Evolutionary conservation across 2,329 filamentous ascomycete genomes (phyloP).

Genomic region (Falciphora oryzae): DNA sequence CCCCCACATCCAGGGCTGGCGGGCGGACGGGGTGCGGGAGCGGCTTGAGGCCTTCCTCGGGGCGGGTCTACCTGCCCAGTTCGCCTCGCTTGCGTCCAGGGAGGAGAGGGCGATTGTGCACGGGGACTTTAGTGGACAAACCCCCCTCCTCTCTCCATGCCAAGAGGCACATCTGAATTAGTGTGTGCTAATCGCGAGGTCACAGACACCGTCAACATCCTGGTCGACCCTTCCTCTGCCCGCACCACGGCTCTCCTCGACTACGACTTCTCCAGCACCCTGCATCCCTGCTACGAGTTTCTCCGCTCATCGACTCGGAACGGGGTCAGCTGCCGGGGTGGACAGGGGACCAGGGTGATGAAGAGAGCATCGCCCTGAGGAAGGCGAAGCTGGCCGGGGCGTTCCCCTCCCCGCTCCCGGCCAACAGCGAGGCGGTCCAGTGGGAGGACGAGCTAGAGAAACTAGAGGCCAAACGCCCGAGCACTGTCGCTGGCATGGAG

Average conservation of each 20-base stretch:
- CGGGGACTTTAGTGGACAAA: slow-evolving; percentile 23
- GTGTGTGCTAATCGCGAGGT: not conserved
- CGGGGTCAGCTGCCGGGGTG: slow-evolving; percentile 12
- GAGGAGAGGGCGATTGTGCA: slow-evolving; percentile 22
- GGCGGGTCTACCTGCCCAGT: slow-evolving; percentile 19
- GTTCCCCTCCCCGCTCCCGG: slow-evolving; percentile 11
- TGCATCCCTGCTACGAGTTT: slow-evolving; percentile 14
- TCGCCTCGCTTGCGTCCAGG: slow-evolving; percentile 16
- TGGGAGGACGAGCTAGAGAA: slow-evolving; percentile 14
- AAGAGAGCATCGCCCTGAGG: slow-evolving; percentile 3
- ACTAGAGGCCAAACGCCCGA: not conserved
- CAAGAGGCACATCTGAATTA: not conserved
- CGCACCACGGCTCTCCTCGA: slow-evolving; percentile 23
- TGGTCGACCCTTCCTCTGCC: slow-evolving; percentile 20
- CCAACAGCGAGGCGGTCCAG: slow-evolving; percentile 11
- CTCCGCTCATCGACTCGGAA: slow-evolving; percentile 11
- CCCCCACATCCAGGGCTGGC: slow-evolving; percentile 25
- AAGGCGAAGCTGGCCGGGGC: not conserved
- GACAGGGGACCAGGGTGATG: slow-evolving; percentile 9
- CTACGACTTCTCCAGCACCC: slow-evolving; percentile 15
- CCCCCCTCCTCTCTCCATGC: not conserved
- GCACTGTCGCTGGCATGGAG: slow-evolving; percentile 6
- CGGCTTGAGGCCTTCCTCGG: slow-evolving; percentile 24
- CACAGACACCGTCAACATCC: slow-evolving; percentile 21
- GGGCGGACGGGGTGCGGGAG: slow-evolving; percentile 22